Conservation (phyloP, 768 basidiomycete genomes). For the Tricholoma furcatifolium region DNA sequence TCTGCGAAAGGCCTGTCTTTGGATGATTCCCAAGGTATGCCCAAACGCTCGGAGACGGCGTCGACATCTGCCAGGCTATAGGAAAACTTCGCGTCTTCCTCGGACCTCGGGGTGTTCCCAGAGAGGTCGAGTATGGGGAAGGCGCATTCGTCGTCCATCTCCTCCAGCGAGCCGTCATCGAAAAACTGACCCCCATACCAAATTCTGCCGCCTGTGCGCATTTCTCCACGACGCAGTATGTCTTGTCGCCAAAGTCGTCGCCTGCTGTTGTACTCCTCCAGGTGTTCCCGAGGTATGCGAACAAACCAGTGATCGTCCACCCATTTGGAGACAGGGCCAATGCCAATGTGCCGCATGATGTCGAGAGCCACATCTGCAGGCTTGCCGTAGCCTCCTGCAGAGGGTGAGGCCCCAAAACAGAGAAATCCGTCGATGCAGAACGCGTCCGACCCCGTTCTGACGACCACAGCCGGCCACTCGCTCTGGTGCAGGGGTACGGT, state of each 20-base stretch:
- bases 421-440: background rate
- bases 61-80: too few species aligned
- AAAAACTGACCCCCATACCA: constrained; percentile 21
- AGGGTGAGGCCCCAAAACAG: too few species aligned
- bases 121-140: background rate
- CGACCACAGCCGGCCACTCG: constrained; percentile 13
- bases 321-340: constrained; percentile 30
- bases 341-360: constrained; percentile 19
- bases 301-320: too few species aligned
- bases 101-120: background rate
- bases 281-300: constrained; percentile 15
- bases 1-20: constrained; percentile 4
- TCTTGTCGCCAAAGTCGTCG: background rate
- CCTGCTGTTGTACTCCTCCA: constrained; percentile 21
- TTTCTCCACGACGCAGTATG: constrained; percentile 1
- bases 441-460: background rate
- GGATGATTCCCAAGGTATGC: background rate
- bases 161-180: too few species aligned
- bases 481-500: constrained; percentile 1
- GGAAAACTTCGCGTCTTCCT: background rate
- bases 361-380: constrained; percentile 4
- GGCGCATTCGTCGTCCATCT: background rate
- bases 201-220: background rate
- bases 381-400: background rate
- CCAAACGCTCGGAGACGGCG: background rate